phyloP scores from a whole-genome alignment of 768 basidiomycete species.

The Rhizopogon vesiculosus region DNA sequence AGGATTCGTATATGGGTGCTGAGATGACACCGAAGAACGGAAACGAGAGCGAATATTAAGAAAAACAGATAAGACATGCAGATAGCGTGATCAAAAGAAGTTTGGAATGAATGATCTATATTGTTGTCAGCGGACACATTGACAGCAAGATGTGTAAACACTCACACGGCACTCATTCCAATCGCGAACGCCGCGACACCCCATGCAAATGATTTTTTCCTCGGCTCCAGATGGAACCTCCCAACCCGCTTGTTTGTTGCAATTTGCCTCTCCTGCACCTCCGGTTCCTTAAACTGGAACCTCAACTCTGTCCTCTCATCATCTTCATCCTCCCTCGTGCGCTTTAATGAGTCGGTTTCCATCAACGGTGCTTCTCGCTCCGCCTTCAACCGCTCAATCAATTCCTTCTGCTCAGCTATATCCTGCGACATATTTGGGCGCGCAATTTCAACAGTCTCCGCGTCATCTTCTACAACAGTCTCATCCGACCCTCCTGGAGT shows the following conservation, averaged over 20 bases:
- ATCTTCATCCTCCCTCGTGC: conserved; percentile 32
- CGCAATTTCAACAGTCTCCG: conserved; percentile 50
- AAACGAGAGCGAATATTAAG: conserved; percentile 6
- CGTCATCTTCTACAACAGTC: conserved; percentile 59
- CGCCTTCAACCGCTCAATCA: conserved; percentile 70
- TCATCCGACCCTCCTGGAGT: conserved; percentile 57
- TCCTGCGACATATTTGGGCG: conserved; percentile 65
- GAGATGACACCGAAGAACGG: conserved; percentile 15
- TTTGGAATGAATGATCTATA: conserved; percentile 56
- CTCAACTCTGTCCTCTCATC: conserved; percentile 41
- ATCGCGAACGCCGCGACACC: conserved; percentile 81
- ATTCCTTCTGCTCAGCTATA: conserved; percentile 69
- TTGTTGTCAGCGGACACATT: not conserved
- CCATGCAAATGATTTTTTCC: conserved; percentile 77
- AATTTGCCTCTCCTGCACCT: conserved; percentile 51
- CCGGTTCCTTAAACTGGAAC: conserved; percentile 70
- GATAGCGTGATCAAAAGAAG: conserved; percentile 40
- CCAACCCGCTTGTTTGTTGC: conserved; percentile 62
- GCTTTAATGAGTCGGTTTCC: conserved; percentile 34
- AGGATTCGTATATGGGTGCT: conserved; percentile 11
- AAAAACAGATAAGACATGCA: conserved; percentile 12
- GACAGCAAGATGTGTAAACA: conserved; percentile 16
- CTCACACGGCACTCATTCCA: conserved; percentile 78
- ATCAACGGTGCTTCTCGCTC: conserved; percentile 40
- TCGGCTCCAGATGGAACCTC: conserved; percentile 54